A percentile compares a stretch with the other conserved stretches of the same genome.
Conservation (phyloP, 176 grass and related monocot genomes). For the Ensete ventricosum region DNA sequence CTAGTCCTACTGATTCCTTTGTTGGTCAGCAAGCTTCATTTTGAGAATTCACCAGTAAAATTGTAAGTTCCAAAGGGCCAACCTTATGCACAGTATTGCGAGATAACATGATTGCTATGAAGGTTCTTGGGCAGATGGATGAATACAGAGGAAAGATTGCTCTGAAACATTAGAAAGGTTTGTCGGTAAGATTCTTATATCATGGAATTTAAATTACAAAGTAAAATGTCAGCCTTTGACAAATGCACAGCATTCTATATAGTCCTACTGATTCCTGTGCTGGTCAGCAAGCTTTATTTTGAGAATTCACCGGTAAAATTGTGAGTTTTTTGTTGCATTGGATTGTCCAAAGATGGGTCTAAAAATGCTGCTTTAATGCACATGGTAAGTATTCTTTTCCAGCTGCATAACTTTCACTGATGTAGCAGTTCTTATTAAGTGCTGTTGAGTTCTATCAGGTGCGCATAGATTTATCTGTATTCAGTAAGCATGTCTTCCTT, state of each 20-base stretch:
- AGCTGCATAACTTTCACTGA: not conserved
- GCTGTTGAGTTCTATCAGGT: too few species aligned
- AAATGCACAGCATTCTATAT: not conserved
- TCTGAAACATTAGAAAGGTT: constrained; percentile 9
- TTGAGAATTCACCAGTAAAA: not conserved
- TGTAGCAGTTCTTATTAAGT: not conserved
- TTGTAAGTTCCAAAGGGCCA: constrained; percentile 19
- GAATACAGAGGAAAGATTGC: constrained; percentile 18
- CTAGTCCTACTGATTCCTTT: not conserved
- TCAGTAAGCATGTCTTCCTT: not conserved
- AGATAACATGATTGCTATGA: constrained; percentile 31
- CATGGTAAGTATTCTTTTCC: not conserved
- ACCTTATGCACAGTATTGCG: constrained; percentile 35
- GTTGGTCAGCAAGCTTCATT: not conserved
- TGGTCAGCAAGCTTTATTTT: not conserved
- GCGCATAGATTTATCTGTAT: not conserved
- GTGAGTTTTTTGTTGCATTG: too few species aligned
- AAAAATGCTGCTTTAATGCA: not conserved
- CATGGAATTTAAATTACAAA: not conserved
- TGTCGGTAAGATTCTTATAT: not conserved
- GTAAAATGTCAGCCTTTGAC: not conserved
- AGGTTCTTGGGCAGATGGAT: constrained; percentile 29
- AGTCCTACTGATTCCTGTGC: not conserved
- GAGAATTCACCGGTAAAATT: not conserved
- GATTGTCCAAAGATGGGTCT: not conserved